Conservation (phyloP, 805 yeast species). For the Kuraishia piskuri region DNA sequence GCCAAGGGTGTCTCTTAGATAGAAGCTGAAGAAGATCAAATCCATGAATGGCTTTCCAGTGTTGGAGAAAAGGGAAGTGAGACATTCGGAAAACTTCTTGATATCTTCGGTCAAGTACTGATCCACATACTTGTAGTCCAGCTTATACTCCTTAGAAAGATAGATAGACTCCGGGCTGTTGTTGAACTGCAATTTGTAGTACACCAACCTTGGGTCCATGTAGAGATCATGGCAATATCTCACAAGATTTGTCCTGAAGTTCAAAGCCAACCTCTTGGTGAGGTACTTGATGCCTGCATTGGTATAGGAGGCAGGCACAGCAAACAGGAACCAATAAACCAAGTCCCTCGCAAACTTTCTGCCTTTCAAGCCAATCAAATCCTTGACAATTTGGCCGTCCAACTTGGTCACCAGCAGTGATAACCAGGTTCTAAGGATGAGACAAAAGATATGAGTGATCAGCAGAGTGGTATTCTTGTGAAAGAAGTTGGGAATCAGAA, state of each 20-base stretch:
- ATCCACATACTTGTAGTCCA: constrained; percentile 58
- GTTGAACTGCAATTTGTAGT: constrained; percentile 71
- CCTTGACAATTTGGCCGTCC: constrained; percentile 89
- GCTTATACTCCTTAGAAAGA: constrained; percentile 18
- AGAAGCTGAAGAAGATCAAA: constrained; percentile 72
- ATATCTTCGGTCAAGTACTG: constrained; percentile 84
- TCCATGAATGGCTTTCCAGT: constrained; percentile 91
- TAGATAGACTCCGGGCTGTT: constrained; percentile 27
- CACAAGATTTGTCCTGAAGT: constrained; percentile 75
- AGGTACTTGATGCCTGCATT: constrained; percentile 82
- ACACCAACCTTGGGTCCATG: constrained; percentile 70
- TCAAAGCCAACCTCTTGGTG: constrained; percentile 67
- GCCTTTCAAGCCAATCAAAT: constrained; percentile 76
- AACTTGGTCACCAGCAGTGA: constrained; percentile 78
- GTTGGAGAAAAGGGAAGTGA: constrained; percentile 76
- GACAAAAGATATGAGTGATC: constrained; percentile 61
- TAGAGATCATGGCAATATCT: constrained; percentile 89
- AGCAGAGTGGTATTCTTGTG: constrained; percentile 61
- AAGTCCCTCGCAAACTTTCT: constrained; percentile 68
- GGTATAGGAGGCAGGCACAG: constrained; percentile 88
- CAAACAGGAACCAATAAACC: constrained; percentile 80
- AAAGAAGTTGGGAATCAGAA: constrained; percentile 67
- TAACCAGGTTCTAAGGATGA: constrained; percentile 79
- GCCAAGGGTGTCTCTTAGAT: constrained; percentile 79
- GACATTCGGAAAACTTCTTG: constrained; percentile 68